Evolutionary conservation across 257 asterid genomes (phyloP), one percentile per base, ranked within the genome.

Genomic region (Rubia yunnanensis): DNA sequence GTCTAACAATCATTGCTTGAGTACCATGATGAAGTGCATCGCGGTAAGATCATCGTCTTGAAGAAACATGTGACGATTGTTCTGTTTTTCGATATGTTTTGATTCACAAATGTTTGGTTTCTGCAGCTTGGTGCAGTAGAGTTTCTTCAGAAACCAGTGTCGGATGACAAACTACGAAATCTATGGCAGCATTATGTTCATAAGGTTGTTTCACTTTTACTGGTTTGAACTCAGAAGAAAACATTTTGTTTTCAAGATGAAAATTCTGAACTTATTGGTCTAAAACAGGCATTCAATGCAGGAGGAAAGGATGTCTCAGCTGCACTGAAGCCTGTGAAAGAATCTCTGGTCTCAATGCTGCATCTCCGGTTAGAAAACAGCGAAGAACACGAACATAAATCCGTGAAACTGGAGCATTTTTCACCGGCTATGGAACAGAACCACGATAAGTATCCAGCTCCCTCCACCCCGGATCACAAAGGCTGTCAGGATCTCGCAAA

Each of bases 121-220:
- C 23, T 39, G 61, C 74, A 81, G 86, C 84, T 81, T 15, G 86
- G 86, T 7, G 86, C 86, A n/a, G 82, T 81, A 39, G 86, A 81
- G 78, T 79, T 81, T 70, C 86, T 81, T 28, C 81, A 76, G 71
- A 78, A 74, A 71, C 84, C 84, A 32, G 70, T 78, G 5, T 81
- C 84, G 9, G 84, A 81, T 59, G 86, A 81, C 63, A 81, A 81
- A 73, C 78, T 81, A 22, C 68, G 76, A 32, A 81, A 81, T 41
- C 69, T 81, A 31, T 81, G 86, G 84, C 86, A 81, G 64, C 86
- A 81, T 71, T 82, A 73, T 2, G 82, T 79, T 69, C 86, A 76
- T 39, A 81, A 81, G 86, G 86, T 81, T 50, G 60, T 68, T 36
- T 59, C 46, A 15, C 44, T 30, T 31, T 59, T 59, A 7, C 23